Conservation (phyloP, 2,329 filamentous ascomycete genomes). For the Xylariaceae sp. region DNA sequence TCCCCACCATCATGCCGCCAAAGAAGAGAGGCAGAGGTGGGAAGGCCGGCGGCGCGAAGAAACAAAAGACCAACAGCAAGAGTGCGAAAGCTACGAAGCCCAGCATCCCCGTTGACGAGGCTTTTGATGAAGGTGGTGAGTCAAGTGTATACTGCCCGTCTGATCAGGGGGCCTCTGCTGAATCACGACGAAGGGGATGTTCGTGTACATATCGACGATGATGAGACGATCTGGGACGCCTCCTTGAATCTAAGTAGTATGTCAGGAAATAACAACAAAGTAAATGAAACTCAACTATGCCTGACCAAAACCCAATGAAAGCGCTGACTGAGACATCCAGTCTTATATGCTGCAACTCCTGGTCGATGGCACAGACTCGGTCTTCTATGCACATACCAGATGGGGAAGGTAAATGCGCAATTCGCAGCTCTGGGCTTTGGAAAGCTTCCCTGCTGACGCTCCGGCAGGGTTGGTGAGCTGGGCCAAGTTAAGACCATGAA, state of each 20-base stretch:
- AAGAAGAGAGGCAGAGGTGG: slow-evolving; percentile 6
- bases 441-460: not conserved
- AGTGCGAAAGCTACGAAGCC: slow-evolving; percentile 8
- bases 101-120: slow-evolving; percentile 10
- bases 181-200: slow-evolving; percentile 5
- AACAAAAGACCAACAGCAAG: slow-evolving; percentile 9
- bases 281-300: not conserved
- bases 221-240: slow-evolving; percentile 11
- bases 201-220: slow-evolving; percentile 9
- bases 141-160: not conserved
- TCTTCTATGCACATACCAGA: slow-evolving; percentile 8
- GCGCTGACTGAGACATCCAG: not conserved
- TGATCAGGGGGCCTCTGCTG: not conserved
- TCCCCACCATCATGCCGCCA: slow-evolving; percentile 5
- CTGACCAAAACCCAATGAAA: not conserved
- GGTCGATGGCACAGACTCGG: slow-evolving; percentile 6
- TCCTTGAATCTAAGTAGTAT: slow-evolving; percentile 12
- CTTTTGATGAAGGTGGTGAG: slow-evolving; percentile 11
- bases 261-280: slow-evolving; percentile 13
- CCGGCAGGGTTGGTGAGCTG: slow-evolving; percentile 10
- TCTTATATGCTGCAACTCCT: slow-evolving; percentile 14
- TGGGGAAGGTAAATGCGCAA: slow-evolving; percentile 10
- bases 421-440: not conserved
- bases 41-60: slow-evolving; percentile 7
- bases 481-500: slow-evolving; percentile 12